Conservation (phyloP, 83 land plant species). For the Picea engelmannii region DNA sequence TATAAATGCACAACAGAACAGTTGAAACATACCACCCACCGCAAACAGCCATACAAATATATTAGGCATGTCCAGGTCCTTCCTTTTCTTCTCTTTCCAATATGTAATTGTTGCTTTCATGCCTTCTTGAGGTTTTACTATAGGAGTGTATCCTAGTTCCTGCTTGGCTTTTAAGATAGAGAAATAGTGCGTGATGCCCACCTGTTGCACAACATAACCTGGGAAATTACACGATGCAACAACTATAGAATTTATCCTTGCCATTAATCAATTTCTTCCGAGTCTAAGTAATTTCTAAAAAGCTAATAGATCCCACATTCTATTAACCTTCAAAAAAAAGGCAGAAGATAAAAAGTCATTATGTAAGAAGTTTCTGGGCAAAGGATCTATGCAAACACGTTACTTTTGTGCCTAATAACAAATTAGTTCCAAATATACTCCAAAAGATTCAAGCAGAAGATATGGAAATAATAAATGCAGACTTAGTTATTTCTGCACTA, state of each 20-base stretch:
- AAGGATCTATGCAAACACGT: too few species aligned
- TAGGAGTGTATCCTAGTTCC: conserved; percentile 86
- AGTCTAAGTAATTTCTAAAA: not conserved
- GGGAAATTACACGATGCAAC: not conserved
- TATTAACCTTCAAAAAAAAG: not conserved
- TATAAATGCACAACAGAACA: conserved; percentile 63
- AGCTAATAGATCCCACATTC: not conserved
- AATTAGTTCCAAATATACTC: too few species aligned
- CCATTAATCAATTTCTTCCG: not conserved
- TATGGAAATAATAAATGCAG: too few species aligned
- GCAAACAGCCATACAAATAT: conserved; percentile 46
- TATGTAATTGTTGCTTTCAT: conserved; percentile 74
- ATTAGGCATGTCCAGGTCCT: conserved; percentile 57
- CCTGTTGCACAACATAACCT: conserved; percentile 40
- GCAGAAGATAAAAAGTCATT: too few species aligned
- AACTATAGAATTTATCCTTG: not conserved
- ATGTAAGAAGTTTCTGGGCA: too few species aligned
- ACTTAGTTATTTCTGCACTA: too few species aligned
- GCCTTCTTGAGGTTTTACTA: conserved; percentile 78
- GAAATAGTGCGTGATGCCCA: conserved; percentile 92
- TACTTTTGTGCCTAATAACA: too few species aligned
- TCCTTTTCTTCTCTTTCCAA: conserved; percentile 67
- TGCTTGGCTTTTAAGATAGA: conserved; percentile 81
- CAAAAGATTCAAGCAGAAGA: too few species aligned
- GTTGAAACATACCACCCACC: conserved; percentile 40